Conservation (phyloP, 2,329 filamentous ascomycete genomes). For the Cladosporium velox region DNA sequence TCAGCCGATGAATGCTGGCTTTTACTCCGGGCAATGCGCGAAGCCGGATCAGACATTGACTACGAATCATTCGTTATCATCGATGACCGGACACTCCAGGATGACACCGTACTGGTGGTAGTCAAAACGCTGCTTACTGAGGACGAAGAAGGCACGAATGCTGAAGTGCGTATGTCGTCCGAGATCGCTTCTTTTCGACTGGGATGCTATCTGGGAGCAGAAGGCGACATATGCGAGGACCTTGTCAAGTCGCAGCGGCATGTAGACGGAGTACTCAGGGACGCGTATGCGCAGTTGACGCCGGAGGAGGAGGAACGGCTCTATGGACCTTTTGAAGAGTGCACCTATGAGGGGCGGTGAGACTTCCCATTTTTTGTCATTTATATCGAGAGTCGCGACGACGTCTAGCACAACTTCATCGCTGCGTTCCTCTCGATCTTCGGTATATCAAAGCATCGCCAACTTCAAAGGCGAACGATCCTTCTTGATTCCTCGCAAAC, state of each 20-base stretch:
- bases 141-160: background rate
- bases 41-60: background rate
- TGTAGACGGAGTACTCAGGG: background rate
- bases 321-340: background rate
- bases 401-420: too few species aligned
- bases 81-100: background rate
- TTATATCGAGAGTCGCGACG: too few species aligned
- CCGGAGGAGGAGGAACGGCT: background rate
- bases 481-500: too few species aligned
- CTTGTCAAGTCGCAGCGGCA: background rate
- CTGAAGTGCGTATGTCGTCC: background rate
- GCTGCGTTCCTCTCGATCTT: too few species aligned
- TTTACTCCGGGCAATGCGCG: background rate
- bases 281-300: background rate
- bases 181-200: background rate
- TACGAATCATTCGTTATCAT: constrained; percentile 8
- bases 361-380: too few species aligned
- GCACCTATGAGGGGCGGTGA: too few species aligned
- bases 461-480: too few species aligned
- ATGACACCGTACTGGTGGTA: constrained; percentile 3
- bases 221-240: background rate
- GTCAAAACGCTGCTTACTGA: background rate
- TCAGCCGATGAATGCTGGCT: constrained; percentile 3
- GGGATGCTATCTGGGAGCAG: background rate
- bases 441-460: too few species aligned